phyloP scores from a whole-genome alignment of 208 protist genomes.

The Crithidia bombi region DNA sequence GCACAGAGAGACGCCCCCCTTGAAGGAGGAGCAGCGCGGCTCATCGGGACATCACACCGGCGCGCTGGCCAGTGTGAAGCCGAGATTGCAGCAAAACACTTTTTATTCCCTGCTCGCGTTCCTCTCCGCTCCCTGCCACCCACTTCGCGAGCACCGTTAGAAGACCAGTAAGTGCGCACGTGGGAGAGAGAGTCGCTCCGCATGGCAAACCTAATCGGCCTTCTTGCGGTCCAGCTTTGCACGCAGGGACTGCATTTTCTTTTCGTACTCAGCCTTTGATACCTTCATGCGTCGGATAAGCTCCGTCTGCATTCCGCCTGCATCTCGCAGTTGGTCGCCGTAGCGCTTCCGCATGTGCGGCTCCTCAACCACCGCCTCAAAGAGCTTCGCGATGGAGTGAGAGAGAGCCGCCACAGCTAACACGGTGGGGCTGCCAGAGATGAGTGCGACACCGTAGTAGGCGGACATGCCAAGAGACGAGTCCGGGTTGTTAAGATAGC shows the following conservation, averaged over 20 bases:
- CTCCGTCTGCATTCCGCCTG: conserved; percentile 65
- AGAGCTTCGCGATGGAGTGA: conserved; percentile 78
- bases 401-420: conserved; percentile 79
- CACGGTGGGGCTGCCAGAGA: conserved; percentile 79
- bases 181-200: too few species aligned
- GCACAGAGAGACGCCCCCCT: background rate
- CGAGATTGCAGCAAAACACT: too few species aligned
- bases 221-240: conserved; percentile 48
- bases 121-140: background rate
- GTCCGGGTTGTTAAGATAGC: conserved; percentile 96
- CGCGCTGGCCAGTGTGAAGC: too few species aligned
- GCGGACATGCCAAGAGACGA: conserved; percentile 86
- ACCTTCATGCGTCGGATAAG: conserved; percentile 42
- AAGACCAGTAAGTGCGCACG: too few species aligned
- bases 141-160: too few species aligned
- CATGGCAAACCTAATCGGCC: conserved; percentile 12
- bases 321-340: conserved; percentile 43
- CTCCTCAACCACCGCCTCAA: conserved; percentile 86
- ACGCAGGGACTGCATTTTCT: conserved; percentile 38
- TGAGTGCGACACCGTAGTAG: conserved; percentile 89
- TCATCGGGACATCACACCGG: background rate
- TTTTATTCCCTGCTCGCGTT: too few species aligned
- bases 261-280: conserved; percentile 52
- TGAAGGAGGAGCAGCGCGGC: background rate
- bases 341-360: conserved; percentile 72